Evolutionary conservation across 768 basidiomycete genomes (phyloP).

Genomic region (Russula earlei): DNA sequence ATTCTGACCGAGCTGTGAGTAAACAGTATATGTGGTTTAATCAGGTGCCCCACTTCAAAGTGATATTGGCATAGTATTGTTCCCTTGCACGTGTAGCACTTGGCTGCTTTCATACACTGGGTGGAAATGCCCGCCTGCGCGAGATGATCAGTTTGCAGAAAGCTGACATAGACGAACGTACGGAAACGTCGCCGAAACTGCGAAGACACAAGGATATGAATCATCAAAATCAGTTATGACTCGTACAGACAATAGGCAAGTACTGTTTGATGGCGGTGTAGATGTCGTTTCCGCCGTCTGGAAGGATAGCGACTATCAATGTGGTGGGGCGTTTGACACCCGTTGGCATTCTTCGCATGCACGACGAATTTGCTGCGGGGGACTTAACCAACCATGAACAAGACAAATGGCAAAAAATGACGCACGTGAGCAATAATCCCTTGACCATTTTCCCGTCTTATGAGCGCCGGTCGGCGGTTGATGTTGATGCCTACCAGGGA

Average conservation of each 20-base stretch:
- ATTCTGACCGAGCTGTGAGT: conserved; percentile 35
- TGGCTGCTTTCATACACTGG: conserved; percentile 60
- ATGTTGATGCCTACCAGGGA: conserved; percentile 45
- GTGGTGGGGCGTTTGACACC: conserved; percentile 27
- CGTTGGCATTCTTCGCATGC: conserved; percentile 39
- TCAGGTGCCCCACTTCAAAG: too few species aligned
- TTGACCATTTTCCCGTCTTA: conserved; percentile 50
- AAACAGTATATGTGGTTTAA: too few species aligned
- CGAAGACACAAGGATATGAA: not conserved
- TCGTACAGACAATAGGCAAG: conserved; percentile 23
- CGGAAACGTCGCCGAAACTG: conserved; percentile 9
- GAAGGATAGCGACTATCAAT: conserved; percentile 8
- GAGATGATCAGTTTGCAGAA: not conserved
- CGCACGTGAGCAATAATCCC: conserved; percentile 31
- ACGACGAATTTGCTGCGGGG: conserved; percentile 36
- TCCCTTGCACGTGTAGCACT: conserved; percentile 55
- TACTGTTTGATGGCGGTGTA: conserved; percentile 75
- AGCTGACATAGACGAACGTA: not conserved
- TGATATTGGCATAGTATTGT: conserved; percentile 52
- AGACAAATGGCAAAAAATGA: too few species aligned
- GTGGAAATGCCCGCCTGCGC: conserved; percentile 56
- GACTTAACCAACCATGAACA: too few species aligned
- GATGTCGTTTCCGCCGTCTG: conserved; percentile 50
- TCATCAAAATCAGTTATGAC: not conserved
- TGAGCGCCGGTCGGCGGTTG: conserved; percentile 32